phyloP scores from a whole-genome alignment of 177 flowering plant species.

The Vitis hybrid region DNA sequence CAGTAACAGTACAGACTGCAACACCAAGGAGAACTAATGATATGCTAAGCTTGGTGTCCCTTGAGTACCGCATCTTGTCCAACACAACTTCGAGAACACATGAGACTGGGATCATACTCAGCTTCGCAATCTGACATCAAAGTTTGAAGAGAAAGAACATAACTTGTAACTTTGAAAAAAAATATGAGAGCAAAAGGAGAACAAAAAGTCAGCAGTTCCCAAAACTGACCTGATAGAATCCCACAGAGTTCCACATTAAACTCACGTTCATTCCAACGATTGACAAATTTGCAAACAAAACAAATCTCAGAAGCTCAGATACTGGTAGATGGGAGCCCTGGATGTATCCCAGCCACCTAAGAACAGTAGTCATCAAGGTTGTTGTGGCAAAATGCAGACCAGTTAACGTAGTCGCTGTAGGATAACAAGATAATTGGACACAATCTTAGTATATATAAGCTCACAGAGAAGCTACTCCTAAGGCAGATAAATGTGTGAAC shows the following conservation, averaged over 20 bases:
- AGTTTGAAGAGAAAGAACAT: not conserved
- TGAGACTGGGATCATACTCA: constrained; percentile 75
- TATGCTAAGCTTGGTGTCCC: constrained; percentile 67
- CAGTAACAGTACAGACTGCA: constrained; percentile 72
- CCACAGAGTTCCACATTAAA: constrained; percentile 77
- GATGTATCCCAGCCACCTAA: constrained; percentile 60
- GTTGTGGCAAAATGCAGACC: constrained; percentile 65
- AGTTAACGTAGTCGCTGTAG: constrained; percentile 66
- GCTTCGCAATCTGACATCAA: constrained; percentile 58
- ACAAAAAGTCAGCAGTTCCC: not conserved
- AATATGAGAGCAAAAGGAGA: no score
- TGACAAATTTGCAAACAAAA: constrained; percentile 64
- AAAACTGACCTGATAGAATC: constrained; percentile 62
- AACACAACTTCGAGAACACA: constrained; percentile 66
- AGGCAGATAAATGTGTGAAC: no score
- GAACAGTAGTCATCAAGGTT: constrained; percentile 51
- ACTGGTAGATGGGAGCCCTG: constrained; percentile 56
- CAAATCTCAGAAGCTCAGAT: constrained; percentile 55
- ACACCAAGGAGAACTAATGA: constrained; percentile 57
- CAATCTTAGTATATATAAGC: not conserved
- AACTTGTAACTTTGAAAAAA: not conserved
- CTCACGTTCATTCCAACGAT: constrained; percentile 77
- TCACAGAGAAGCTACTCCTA: not conserved
- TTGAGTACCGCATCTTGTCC: constrained; percentile 65
- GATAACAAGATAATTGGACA: not conserved